Conservation (phyloP, 495 filamentous ascomycete genomes). For the Trichoderma gamsii region DNA sequence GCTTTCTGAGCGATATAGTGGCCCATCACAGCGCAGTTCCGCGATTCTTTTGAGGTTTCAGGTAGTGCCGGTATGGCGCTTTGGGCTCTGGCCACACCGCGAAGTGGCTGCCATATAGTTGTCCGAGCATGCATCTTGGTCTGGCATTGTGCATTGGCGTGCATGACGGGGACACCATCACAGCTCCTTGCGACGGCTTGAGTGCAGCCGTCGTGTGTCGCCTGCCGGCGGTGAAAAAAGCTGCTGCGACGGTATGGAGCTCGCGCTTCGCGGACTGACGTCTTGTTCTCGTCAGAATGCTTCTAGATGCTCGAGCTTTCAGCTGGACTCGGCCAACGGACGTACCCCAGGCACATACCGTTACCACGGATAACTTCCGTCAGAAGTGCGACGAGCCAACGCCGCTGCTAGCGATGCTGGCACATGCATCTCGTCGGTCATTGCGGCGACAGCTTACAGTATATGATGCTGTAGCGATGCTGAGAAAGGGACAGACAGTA, state of each 20-base stretch:
- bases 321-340: neutral
- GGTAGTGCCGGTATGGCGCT: neutral
- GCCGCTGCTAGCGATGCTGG: neutral
- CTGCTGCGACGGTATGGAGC: neutral
- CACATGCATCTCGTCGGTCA: too few species aligned
- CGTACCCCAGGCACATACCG: neutral
- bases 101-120: slow-evolving; percentile 3
- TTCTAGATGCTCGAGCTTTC: slow-evolving; percentile 4
- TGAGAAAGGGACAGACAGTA: too few species aligned
- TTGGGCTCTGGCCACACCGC: neutral
- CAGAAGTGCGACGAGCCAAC: neutral
- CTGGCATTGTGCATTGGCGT: slow-evolving; percentile 12
- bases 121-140: neutral
- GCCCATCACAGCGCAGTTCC: neutral
- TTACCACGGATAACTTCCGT: too few species aligned
- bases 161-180: slow-evolving; percentile 6
- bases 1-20: neutral
- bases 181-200: neutral
- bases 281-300: slow-evolving; percentile 10
- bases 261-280: neutral
- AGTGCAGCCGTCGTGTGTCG: neutral
- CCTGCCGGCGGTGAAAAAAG: slow-evolving; percentile 2
- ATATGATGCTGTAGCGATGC: too few species aligned
- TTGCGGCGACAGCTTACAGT: too few species aligned
- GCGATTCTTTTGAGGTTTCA: neutral